These are phyloP conservation scores for Hanseniaspora lachancei DNA, from an alignment of 805 yeast species.

Conservation along the genomic window DNA sequence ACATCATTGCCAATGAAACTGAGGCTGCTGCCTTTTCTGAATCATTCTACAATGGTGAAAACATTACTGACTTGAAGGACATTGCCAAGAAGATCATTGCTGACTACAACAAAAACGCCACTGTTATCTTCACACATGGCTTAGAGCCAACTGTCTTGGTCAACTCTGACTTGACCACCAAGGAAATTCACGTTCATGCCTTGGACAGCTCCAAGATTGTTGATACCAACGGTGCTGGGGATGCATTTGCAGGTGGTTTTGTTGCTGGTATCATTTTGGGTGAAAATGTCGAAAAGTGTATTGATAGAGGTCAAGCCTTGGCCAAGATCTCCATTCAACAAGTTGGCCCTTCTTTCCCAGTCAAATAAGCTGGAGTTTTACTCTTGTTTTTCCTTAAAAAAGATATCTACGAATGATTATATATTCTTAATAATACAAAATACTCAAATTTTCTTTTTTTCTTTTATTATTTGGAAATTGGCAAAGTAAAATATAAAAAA, in stretches of 20 bases:
- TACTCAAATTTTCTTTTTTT: too few relatives aligned
- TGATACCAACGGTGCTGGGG: slow-evolving; percentile 99
- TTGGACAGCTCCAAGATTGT: slow-evolving; percentile 54
- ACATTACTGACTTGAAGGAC: slow-evolving; percentile 38
- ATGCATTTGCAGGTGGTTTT: slow-evolving; percentile 95
- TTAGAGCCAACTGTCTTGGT: slow-evolving; percentile 79
- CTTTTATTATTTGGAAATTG: too few relatives aligned
- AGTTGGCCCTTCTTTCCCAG: slow-evolving; percentile 88
- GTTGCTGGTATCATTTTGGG: slow-evolving; percentile 75
- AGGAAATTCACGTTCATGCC: slow-evolving; percentile 54
- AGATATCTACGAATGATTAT: too few relatives aligned
- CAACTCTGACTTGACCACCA: slow-evolving; percentile 37
- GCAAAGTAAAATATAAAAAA: too few relatives aligned
- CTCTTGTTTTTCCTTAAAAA: too few relatives aligned
- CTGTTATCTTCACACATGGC: slow-evolving; percentile 92
- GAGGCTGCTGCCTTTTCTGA: slow-evolving; percentile 93
- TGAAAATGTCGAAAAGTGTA: slow-evolving; percentile 43
- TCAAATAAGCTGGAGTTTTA: slow-evolving; percentile 38
- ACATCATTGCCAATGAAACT: slow-evolving; percentile 86
- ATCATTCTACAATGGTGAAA: slow-evolving; percentile 44
- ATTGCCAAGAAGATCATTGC: slow-evolving; percentile 61
- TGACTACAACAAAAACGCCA: slow-evolving; percentile 33
- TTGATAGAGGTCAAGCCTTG: slow-evolving; percentile 92
- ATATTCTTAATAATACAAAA: too few relatives aligned
- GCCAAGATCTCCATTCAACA: slow-evolving; percentile 86